phyloP scores from a whole-genome alignment of 345 rosid genomes.

The Nasturtium officinale region DNA sequence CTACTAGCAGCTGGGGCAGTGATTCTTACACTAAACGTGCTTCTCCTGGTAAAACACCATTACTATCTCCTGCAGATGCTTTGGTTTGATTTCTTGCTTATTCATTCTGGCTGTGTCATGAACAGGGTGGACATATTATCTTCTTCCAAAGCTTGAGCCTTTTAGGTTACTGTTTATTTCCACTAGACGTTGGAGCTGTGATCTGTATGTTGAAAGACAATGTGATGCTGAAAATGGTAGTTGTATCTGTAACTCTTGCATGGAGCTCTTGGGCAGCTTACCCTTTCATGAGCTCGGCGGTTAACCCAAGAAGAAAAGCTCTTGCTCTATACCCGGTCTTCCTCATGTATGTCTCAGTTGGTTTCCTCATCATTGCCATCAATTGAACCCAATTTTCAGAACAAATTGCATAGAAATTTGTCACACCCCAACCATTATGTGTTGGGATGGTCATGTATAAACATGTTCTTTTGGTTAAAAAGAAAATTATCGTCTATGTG shows the following conservation, averaged over 20 bases:
- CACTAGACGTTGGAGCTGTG: slow-evolving; percentile 80
- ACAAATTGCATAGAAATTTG: slow-evolving; percentile 8
- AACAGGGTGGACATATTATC: slow-evolving; percentile 87
- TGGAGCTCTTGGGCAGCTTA: slow-evolving; percentile 99
- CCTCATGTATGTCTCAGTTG: slow-evolving; percentile 90
- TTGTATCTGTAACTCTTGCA: slow-evolving; percentile 69
- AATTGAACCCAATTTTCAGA: slow-evolving; percentile 38
- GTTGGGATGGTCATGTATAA: slow-evolving; percentile 25
- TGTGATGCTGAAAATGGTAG: slow-evolving; percentile 66
- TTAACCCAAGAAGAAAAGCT: slow-evolving; percentile 81
- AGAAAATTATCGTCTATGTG: slow-evolving; percentile 4
- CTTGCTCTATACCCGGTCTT: slow-evolving; percentile 83
- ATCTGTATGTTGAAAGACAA: slow-evolving; percentile 79
- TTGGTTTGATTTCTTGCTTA: neutral
- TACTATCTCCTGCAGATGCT: neutral
- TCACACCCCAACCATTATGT: neutral
- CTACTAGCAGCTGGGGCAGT: slow-evolving; percentile 93
- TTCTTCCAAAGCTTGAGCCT: slow-evolving; percentile 88
- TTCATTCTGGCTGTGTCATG: neutral
- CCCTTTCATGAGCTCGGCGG: slow-evolving; percentile 93
- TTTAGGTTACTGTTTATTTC: slow-evolving; percentile 82
- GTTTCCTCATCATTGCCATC: slow-evolving; percentile 88
- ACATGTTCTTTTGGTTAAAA: slow-evolving; percentile 13
- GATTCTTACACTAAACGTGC: slow-evolving; percentile 87
- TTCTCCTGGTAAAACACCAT: slow-evolving; percentile 64